Evolutionary conservation across 371 early-diverging fungal genomes (phyloP), one percentile per base, ranked within the genome.

Genomic region (Encephalitozoon hellem): DNA sequence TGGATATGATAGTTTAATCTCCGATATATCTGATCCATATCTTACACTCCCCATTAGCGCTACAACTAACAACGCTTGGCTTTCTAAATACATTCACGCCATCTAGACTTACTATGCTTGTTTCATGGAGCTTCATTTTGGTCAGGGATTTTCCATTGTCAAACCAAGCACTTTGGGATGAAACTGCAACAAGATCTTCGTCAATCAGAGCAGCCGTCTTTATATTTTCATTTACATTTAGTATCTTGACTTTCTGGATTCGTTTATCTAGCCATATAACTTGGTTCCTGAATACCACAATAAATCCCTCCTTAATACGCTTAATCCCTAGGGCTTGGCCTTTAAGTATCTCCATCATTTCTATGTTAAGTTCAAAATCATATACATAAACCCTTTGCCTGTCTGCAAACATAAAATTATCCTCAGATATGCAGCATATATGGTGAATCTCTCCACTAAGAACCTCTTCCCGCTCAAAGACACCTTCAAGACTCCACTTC

Each of bases 401-500:
- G 47, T 72, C 74, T 5, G 65, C 43, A 21, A 78, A 43, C 28
- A 78, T 72, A n/a, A 72, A 67, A n/a, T 26, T 26, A 68, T 67
- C 51, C 25, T 73, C 73, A 41, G 52, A 18, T 42, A 63, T 67
- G 34, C 18, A 49, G 53, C 26, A 69, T n/a, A 78, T 52, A 23
- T 39, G 47, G 23, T 38, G 26, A 1, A 78, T 54, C 45, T 43
- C 53, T n/a, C 63, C 78, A 45, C 47, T 42, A 12, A 68, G 25
- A 1, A 52, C 55, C 23, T 64, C 73, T 42, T 53, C 66, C 23
- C 42, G 39, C 9, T 70, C 67, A 42, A 45, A 68, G 12, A 32
- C 21, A 0, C 78, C 78, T 28, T 69, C 43, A n/a, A 72, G 45
- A 47, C n/a, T 69, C 68, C 68, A 78, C 54, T 73, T 78, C 43